phyloP scores from a whole-genome alignment of 305 asterid species.

The Fraxinus velutina region DNA sequence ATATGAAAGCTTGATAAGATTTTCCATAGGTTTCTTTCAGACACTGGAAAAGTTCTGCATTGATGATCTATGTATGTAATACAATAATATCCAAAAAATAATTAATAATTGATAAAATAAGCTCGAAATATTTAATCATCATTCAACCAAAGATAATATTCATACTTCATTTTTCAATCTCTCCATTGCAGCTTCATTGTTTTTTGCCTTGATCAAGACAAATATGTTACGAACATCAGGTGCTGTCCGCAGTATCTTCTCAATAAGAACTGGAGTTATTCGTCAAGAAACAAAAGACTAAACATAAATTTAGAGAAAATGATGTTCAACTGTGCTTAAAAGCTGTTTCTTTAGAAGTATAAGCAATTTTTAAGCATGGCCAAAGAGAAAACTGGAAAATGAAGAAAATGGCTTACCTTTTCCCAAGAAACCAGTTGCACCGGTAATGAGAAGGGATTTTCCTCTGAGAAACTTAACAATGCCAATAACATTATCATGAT shows the following conservation, averaged over 20 bases:
- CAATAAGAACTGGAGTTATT: conserved; percentile 66
- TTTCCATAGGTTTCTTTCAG: conserved; percentile 82
- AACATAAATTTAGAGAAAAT: not conserved
- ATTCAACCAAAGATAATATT: not conserved
- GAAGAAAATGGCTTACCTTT: conserved; percentile 45
- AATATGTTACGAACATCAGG: conserved; percentile 81
- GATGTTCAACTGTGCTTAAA: not conserved
- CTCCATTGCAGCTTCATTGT: conserved; percentile 61
- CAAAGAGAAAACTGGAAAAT: not conserved
- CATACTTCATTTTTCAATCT: conserved; percentile 81
- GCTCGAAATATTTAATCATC: not conserved
- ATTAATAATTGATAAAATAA: not conserved
- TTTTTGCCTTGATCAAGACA: conserved; percentile 76
- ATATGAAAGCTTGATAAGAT: conserved; percentile 74
- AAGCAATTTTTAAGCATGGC: not conserved
- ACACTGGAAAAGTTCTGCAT: conserved; percentile 71
- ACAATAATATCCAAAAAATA: not conserved
- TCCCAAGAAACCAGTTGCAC: conserved; percentile 83
- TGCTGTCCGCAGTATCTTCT: conserved; percentile 77
- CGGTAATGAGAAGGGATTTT: conserved; percentile 63
- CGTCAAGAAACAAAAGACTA: not conserved
- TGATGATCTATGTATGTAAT: conserved; percentile 45
- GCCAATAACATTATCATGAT: conserved; percentile 62
- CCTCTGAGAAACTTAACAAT: conserved; percentile 62
- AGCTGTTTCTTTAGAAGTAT: not conserved